Base-by-base conservation (phyloP, 2,329 filamentous ascomycete genomes). In the Fusarium kyushuense region DNA sequence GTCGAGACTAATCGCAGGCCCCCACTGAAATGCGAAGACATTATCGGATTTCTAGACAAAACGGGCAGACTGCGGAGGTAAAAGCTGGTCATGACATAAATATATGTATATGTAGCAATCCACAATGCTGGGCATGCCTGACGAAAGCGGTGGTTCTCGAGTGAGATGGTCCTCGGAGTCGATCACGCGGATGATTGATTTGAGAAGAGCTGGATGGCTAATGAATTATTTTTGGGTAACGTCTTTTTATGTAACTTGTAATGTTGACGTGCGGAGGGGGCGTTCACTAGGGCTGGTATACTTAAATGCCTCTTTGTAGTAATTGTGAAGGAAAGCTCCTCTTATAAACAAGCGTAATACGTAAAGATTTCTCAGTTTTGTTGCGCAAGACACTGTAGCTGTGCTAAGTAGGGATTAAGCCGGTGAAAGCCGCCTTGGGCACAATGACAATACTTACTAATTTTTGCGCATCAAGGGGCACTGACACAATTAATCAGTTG, bases 361-460 rank as follows among this genome's bases (percentile, higher is more conserved):
- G 13, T 25, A 46, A 35, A 25, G 3, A 17, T 54, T 42, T 30
- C 35, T 17, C 3, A 13, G 5, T 32, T 10, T 12, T 13, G 6
- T 3, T 7, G n/a, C 49, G 35, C 25, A 46, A 17, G 14, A 32
- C 29, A 23, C 19, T 54, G 23, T 42, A 23, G n/a, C 14, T 16
- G 33, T 35, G 9, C 25, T 58, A 4, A 19, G 19, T 35, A 30
- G 16, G 7, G 33, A 29, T 38, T 63, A 63, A 58, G 42, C 63
- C 53, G 35, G 27, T 13, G 41, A 40, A 54, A 54, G 35, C 58
- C 53, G 47, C 25, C 21, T 36, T 30, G 12, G 32, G 33, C 27
- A 29, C 40, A 21, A 48, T 53, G 6, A 47, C 46, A 23, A 23
- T 7, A 16, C 32, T 29, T 21, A 19, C 32, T 46, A 13, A 13